Evolutionary conservation across 2,329 filamentous ascomycete genomes (phyloP).

Genomic region (Xylaria sp.): DNA sequence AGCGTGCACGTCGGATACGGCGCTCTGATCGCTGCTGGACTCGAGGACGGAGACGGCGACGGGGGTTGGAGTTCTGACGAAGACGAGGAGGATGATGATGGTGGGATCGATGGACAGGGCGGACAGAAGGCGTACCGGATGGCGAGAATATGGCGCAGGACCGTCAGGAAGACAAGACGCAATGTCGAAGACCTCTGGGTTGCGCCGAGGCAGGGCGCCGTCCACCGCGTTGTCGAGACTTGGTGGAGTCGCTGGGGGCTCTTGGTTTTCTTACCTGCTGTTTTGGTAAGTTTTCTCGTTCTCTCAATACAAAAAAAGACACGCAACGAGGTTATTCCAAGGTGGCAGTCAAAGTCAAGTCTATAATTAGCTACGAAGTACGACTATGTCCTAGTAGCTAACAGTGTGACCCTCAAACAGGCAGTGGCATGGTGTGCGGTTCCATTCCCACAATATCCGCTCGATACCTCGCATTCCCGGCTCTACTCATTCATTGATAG

Average conservation of each 20-base stretch:
- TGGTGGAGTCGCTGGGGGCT: conserved; percentile 74
- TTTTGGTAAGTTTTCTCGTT: conserved; percentile 60
- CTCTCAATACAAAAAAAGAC: conserved; percentile 9
- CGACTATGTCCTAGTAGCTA: conserved; percentile 15
- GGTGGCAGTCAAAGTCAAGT: neutral
- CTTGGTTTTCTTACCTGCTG: conserved; percentile 70
- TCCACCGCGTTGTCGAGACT: conserved; percentile 67
- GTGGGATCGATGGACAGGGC: conserved; percentile 45
- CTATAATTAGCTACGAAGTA: neutral
- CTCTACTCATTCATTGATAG: conserved; percentile 34
- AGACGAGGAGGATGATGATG: conserved; percentile 39
- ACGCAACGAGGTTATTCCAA: neutral
- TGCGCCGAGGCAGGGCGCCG: conserved; percentile 67
- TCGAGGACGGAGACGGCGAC: conserved; percentile 48
- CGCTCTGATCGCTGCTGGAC: conserved; percentile 59
- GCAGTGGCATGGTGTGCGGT: conserved; percentile 73
- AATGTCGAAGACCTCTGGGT: conserved; percentile 67
- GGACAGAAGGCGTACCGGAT: conserved; percentile 46
- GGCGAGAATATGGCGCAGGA: conserved; percentile 49
- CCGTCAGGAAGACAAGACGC: conserved; percentile 51
- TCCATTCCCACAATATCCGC: conserved; percentile 71
- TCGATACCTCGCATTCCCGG: conserved; percentile 56
- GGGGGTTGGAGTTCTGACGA: conserved; percentile 49
- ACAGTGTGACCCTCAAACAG: conserved; percentile 50
- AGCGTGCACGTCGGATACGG: conserved; percentile 70